These are phyloP conservation scores for Yamadazyma akitaensis DNA, from an alignment of 805 yeast genomes.

Conservation along the genomic window DNA sequence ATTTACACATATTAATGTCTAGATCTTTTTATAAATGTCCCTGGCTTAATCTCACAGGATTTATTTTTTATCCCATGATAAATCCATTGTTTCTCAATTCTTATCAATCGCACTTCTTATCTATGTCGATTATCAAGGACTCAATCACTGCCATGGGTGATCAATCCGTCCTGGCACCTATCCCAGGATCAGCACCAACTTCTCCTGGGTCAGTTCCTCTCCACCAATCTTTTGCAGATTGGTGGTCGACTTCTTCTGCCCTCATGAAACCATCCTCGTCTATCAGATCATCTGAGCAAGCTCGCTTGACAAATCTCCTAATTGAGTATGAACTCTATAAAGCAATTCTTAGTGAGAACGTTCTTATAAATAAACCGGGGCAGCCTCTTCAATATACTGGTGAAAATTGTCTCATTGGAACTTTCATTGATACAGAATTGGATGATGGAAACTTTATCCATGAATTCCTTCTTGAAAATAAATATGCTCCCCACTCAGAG, in stretches of 20 bases:
- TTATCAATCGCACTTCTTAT: background rate
- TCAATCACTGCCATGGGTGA: constrained; percentile 27
- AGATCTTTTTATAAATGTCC: too few species aligned
- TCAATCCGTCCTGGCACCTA: constrained; percentile 8
- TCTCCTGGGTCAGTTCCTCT: constrained; percentile 17
- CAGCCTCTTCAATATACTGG: constrained; percentile 5
- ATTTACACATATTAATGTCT: too few species aligned
- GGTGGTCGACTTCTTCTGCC: constrained; percentile 34
- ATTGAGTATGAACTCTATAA: constrained; percentile 34
- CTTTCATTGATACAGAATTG: constrained; percentile 29
- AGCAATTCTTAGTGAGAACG: constrained; percentile 30
- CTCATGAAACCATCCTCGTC: constrained; percentile 17
- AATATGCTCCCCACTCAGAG: constrained; percentile 5
- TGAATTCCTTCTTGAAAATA: constrained; percentile 32
- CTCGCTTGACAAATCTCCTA: constrained; percentile 22
- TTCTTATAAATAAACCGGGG: constrained; percentile 23
- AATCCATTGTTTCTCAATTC: background rate
- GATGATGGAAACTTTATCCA: constrained; percentile 30
- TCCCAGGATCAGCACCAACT: background rate
- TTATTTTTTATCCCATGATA: too few species aligned
- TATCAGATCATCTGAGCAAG: constrained; percentile 12
- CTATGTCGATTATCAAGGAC: constrained; percentile 9
- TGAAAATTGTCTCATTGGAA: constrained; percentile 12
- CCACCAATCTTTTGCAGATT: constrained; percentile 29
- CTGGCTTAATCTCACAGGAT: too few species aligned